These are phyloP conservation scores for Oryza punctata DNA, from an alignment of 176 grass and related monocot genomes.

Conservation along the genomic window DNA sequence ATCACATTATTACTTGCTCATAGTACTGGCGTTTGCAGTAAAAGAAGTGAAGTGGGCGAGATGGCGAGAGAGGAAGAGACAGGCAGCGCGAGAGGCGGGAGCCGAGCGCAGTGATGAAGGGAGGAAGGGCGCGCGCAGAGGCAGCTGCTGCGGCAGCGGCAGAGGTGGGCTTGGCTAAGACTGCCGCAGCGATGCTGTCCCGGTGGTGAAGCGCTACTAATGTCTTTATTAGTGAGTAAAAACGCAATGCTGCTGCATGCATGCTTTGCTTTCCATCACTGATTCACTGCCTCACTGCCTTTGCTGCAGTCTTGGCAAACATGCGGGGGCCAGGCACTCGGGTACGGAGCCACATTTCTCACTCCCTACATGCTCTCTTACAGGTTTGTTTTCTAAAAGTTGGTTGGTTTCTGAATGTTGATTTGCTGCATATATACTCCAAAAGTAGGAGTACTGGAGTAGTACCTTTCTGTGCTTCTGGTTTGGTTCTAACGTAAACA, in stretches of 20 bases:
- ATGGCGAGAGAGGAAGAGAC: neutral
- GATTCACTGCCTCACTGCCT: neutral
- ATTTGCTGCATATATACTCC: neutral
- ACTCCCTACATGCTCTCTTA: too few relatives aligned
- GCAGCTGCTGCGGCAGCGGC: neutral
- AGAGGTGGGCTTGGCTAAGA: neutral
- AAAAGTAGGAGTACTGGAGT: too few relatives aligned
- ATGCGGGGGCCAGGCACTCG: neutral
- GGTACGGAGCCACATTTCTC: neutral
- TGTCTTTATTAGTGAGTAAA: neutral
- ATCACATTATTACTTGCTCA: neutral
- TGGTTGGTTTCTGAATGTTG: neutral
- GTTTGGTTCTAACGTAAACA: neutral
- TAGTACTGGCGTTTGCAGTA: neutral
- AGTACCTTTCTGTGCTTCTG: neutral
- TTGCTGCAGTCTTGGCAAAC: neutral
- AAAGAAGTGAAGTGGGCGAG: conserved; percentile 8
- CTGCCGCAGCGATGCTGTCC: neutral
- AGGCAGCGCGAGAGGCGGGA: conserved; percentile 12
- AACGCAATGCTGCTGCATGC: neutral
- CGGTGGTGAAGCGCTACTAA: neutral
- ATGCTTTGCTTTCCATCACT: neutral
- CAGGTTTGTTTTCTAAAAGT: neutral
- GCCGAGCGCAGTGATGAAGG: neutral
- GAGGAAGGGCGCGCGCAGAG: neutral